Percentiles rank a stretch among this genome's conserved stretches.
Evolutionary conservation across 2,329 filamentous ascomycete species (phyloP).

Genomic region (Rutstroemia sp.): DNA sequence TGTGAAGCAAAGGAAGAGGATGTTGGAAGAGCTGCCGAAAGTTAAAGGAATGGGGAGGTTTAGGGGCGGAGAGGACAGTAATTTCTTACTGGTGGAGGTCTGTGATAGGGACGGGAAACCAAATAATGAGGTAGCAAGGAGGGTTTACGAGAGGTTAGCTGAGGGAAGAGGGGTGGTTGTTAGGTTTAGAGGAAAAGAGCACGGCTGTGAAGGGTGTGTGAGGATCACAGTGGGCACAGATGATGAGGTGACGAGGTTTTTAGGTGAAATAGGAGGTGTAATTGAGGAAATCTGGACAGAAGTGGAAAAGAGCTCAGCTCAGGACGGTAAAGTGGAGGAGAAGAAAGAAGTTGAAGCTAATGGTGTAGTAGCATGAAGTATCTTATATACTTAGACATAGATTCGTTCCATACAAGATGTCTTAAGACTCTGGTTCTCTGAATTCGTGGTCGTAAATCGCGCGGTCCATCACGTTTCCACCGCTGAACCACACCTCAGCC

Average conservation of each 20-base stretch:
- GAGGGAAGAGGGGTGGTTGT: constrained; percentile 87
- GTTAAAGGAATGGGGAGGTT: constrained; percentile 75
- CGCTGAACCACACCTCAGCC: too few relatives aligned
- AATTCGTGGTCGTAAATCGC: too few relatives aligned
- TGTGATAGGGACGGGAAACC: constrained; percentile 65
- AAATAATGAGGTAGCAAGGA: constrained; percentile 69
- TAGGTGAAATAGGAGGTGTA: constrained; percentile 53
- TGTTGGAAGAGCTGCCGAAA: constrained; percentile 65
- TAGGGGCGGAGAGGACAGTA: constrained; percentile 71
- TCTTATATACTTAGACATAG: not conserved
- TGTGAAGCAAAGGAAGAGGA: constrained; percentile 65
- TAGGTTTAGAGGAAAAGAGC: constrained; percentile 85
- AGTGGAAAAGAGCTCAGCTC: constrained; percentile 3
- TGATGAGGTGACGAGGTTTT: constrained; percentile 71
- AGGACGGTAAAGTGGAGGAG: constrained; percentile 16
- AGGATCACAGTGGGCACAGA: constrained; percentile 91
- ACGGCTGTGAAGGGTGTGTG: constrained; percentile 81
- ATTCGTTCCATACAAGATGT: not conserved
- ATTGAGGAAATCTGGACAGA: constrained; percentile 19
- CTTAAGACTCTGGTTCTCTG: too few relatives aligned
- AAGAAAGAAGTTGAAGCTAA: constrained; percentile 21
- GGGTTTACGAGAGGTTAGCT: constrained; percentile 77
- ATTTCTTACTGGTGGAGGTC: constrained; percentile 89
- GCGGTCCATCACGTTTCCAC: too few relatives aligned
- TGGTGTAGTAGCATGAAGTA: constrained; percentile 21